Base-by-base conservation (phyloP, 441 rosid species). In the Metrosideros polymorpha region DNA sequence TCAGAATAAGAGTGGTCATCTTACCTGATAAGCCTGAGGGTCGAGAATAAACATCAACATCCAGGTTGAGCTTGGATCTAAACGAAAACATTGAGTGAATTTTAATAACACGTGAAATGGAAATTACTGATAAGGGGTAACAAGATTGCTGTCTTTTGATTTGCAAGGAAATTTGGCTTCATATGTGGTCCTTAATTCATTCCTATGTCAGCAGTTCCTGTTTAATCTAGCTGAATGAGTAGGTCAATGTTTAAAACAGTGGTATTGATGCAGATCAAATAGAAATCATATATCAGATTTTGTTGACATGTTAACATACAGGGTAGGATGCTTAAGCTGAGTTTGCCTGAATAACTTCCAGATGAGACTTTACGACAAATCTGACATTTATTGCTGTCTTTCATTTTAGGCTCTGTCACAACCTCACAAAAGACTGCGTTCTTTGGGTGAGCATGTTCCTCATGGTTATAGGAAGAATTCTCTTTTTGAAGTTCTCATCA, bases 401-500 rank as follows among this genome's bases (percentile, higher is more conserved):
- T 57, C 86, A 87, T 88, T 47, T 88, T 93, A 97, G 99, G 97
- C 94, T 89, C 92, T 97, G 91, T 95, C 99, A 82, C 99, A 95
- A 88, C 98, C 94, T 85, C 98, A 98, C 89, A 98, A 96, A 90
- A 92, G 94, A 63, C 89, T 98, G 92, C 87, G 97, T 85, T 90
- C 96, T 88, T 92, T 97, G 95, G 98, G 97, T 42, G 99, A 97
- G 91, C 96, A 94, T 87, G 94, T 97, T 90, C 99, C 99, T 87
- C 97, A 89, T 88, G 98, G 94, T 47, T 95, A 94, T 89, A 91
- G 92, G 92, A 95, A 91, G 91, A 97, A 87, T 91, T 55, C 95
- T 49, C 92, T 97, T 87, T 92, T 98, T 90, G 99, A 98, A 92
- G 94, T 96, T 90, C 99, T 98, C 90, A 92, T 96, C 85, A 93